phyloP scores from a whole-genome alignment of 352 stramenopile species.

The Phytopythium litorale region DNA sequence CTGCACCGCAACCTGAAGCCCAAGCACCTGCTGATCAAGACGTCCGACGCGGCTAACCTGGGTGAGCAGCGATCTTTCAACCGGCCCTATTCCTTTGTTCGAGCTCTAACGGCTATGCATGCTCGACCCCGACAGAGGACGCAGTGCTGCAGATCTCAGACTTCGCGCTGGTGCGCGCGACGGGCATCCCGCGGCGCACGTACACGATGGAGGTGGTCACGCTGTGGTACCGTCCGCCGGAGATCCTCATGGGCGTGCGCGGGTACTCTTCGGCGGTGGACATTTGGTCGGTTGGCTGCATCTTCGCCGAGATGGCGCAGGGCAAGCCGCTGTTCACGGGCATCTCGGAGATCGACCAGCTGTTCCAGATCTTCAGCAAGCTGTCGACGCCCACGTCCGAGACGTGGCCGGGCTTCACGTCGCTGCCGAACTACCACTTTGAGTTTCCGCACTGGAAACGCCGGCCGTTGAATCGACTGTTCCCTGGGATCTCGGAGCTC shows the following conservation, averaged over 20 bases:
- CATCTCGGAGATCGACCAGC: conserved; percentile 80
- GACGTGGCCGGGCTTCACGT: conserved; percentile 96
- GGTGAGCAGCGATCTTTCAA: conserved; percentile 24
- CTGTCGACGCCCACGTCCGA: conserved; percentile 96
- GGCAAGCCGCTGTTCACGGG: conserved; percentile 77
- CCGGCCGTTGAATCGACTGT: conserved; percentile 62
- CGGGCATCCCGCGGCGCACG: conserved; percentile 79
- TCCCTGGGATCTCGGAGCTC: conserved; percentile 64
- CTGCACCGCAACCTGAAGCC: conserved; percentile 90
- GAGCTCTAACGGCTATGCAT: conserved; percentile 1
- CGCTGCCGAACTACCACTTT: conserved; percentile 96
- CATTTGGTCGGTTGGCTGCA: conserved; percentile 95
- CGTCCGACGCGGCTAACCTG: conserved; percentile 47
- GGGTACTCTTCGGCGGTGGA: conserved; percentile 86
- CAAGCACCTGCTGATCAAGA: conserved; percentile 88
- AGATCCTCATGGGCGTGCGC: conserved; percentile 89
- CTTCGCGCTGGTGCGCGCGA: conserved; percentile 87
- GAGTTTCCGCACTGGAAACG: conserved; percentile 80
- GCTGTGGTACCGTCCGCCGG: conserved; percentile 88
- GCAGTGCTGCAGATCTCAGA: conserved; percentile 82
- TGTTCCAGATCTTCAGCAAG: conserved; percentile 89
- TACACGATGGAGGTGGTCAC: conserved; percentile 92
- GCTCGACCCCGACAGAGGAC: conserved; percentile 28
- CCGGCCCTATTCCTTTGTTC: not conserved
- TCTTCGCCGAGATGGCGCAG: conserved; percentile 97